Evolutionary conservation across 257 asterid genomes (phyloP), one percentile per base, ranked within the genome.

Genomic region (Paulownia fortunei): DNA sequence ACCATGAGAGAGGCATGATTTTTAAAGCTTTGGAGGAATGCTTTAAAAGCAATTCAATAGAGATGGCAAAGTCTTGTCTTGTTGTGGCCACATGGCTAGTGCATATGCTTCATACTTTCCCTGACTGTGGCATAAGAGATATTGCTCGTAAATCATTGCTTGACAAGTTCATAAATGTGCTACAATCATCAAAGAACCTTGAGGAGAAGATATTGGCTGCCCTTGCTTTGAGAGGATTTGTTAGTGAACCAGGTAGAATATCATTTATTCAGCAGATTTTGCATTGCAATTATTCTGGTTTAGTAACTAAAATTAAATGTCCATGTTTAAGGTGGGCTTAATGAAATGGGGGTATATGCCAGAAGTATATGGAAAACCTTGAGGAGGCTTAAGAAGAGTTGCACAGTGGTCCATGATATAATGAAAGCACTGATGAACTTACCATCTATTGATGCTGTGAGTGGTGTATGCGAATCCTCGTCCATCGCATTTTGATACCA

Each of bases 151-250:
- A 86, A 80, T 83, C 87, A 18, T 81, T 92, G 88, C 98, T 92
- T 4, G 89, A 87, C 24, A 93, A 91, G 82, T 92, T 89, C 76
- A 78, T 92, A 16, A 83, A 83, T 21, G 87, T 91, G 71, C 85
- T 92, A 10, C 98, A 87, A 73, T 92, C 98, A 34, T 89, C 98
- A 0, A 92, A 87, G 86, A 91, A 86, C 67, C 84, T 89, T 1
- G 98, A 92, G 80, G 98, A 92, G 78, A 91, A 89, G 83, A 84
- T 89, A 74, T 76, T 92, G 80, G 94, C 97, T 19, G 81, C 91
- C 72, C 91, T 91, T 73, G 94, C 95, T 73, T 80, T 92, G 78
- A 81, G 92, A 84, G 87, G 89, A 65, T 92, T 92, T 66, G 72
- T 87, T 30, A 76, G 76, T 60, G 97, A 92, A 74, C 88, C 89